Evolutionary conservation across 306 rosid genomes (phyloP).

Genomic region (Sphenostylis stenocarpa): DNA sequence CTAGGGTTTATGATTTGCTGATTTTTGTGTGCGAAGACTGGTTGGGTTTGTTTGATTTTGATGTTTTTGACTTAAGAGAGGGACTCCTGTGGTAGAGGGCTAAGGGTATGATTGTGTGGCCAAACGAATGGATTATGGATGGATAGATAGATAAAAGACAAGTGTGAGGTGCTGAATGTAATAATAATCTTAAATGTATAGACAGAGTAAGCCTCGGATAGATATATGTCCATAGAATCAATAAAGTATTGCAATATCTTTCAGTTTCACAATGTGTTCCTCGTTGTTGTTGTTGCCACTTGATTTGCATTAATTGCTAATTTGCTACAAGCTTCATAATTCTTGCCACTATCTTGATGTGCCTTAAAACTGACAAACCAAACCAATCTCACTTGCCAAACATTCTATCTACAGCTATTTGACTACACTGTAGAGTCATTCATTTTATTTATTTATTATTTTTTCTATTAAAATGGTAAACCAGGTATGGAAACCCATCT

Average conservation of each 20-base stretch:
- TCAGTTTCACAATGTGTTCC: conserved; percentile 1
- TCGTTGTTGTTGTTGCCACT: background rate
- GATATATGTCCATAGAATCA: conserved; percentile 4
- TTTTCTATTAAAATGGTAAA: background rate
- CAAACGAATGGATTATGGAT: conserved; percentile 8
- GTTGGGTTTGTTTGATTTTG: background rate
- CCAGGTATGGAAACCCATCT: background rate
- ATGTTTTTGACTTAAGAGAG: conserved; percentile 1
- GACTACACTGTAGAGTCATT: background rate
- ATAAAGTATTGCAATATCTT: background rate
- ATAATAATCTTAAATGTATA: background rate
- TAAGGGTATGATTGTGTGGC: conserved; percentile 24
- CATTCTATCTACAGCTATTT: background rate
- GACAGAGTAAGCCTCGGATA: background rate
- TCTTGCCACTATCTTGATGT: background rate
- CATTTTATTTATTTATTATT: background rate
- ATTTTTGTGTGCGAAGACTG: background rate
- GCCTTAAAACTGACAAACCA: background rate
- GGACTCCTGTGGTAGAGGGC: conserved; percentile 30
- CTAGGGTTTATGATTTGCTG: background rate
- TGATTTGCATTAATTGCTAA: conserved; percentile 35
- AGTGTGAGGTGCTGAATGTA: conserved; percentile 33
- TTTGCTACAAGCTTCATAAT: background rate
- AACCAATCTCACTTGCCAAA: background rate
- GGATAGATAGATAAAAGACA: conserved; percentile 21